Evolutionary conservation across 176 grass and related monocot species (phyloP), one percentile per base, ranked within the genome.

Genomic region (Aegilops tauschii): DNA sequence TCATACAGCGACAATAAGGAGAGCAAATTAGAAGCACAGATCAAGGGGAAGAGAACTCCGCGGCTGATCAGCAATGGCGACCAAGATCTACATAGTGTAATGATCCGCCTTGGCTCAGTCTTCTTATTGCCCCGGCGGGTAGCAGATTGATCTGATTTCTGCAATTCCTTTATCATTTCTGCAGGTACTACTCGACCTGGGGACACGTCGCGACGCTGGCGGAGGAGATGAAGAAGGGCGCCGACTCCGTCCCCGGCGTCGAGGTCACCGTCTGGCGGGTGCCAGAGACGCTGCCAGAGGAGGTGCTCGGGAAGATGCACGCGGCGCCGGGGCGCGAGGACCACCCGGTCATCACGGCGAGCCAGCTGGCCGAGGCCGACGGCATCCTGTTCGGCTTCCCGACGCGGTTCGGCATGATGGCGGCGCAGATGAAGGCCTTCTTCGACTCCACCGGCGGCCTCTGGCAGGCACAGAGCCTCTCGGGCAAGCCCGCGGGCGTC

Each of bases 401-500:
- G 37, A 73, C 69, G 35, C 36, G 87, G 17, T 93, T 93, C 79
- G 91, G 91, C 52, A 87, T 93, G 85, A 93, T 93, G 91, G 85
- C 87, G 54, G 84, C 91, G 42, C 84, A 88, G 78, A 90, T 93
- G 80, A 93, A 93, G 88, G 85, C 84, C 45, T 93, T 93, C 80
- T 9, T 93, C 11, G 91, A 93, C 89, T 80, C 85, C 28, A 93
- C 91, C 1, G 91, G 91, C 14, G 85, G 91, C 3, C 91, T 90
- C 39, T 93, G 91, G 91, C 86, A 87, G 45, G n/a, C 29, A 45
- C 84, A 58, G 86, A 25, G 59, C 45, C 91, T 96, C 30, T 76
- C 89, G 6, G 92, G 94, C 5, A 96, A 96, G 80, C 94, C 94
- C 1, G 92, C 91, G 21, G 94, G 94, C 0, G 90, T 96, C 78